Conservation (phyloP, 306 rosid genomes). For the Hippophae rhamnoides region DNA sequence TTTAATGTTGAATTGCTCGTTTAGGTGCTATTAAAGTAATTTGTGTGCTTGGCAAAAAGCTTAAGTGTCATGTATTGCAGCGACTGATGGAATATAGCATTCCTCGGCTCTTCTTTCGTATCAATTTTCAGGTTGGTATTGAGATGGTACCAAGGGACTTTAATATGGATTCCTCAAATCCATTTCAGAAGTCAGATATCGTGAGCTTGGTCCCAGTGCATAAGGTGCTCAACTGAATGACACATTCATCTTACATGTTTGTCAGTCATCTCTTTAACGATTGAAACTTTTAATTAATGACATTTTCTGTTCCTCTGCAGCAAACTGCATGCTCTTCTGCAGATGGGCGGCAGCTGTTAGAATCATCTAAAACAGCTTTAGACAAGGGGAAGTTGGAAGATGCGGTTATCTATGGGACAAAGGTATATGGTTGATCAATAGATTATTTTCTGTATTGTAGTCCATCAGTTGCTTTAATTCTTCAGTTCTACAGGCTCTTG, state of each 20-base stretch:
- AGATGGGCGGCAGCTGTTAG: conserved; percentile 95
- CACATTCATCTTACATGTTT: conserved; percentile 13
- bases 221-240: conserved; percentile 46
- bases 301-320: conserved; percentile 41
- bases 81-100: conserved; percentile 5
- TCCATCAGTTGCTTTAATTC: conserved; percentile 19
- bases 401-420: conserved; percentile 88
- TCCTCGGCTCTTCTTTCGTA: not conserved
- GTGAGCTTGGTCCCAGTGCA: conserved; percentile 89
- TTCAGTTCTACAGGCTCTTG: conserved; percentile 65
- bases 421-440: conserved; percentile 37
- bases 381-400: conserved; percentile 99
- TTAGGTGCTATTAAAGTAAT: no score
- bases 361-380: conserved; percentile 93
- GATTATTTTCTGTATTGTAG: conserved; percentile 11
- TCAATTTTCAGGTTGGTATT: conserved; percentile 64
- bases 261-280: conserved; percentile 2
- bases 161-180: conserved; percentile 79
- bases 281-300: conserved; percentile 18
- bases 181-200: conserved; percentile 70
- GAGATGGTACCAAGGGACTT: conserved; percentile 91
- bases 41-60: not conserved
- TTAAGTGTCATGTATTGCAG: conserved; percentile 1
- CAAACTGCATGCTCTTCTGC: conserved; percentile 99
- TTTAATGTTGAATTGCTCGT: no score